Conservation (phyloP, 306 rosid genomes). For the Corylus heterophylla region DNA sequence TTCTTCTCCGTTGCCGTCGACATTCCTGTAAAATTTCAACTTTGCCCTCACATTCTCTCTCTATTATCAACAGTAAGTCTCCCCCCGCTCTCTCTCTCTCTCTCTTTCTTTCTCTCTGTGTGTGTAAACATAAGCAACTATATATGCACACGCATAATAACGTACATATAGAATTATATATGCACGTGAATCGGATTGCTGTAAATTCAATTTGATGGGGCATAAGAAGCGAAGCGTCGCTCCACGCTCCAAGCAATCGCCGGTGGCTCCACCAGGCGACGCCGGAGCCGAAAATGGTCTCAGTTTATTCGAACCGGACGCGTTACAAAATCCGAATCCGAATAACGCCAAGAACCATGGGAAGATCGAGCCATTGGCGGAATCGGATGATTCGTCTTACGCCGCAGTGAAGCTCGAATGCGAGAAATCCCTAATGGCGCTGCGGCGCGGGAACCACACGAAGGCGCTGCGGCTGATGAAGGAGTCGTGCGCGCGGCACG, state of each 20-base stretch:
- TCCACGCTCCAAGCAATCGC: slow-evolving; percentile 58
- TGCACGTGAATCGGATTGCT: slow-evolving; percentile 68
- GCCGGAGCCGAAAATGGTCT: slow-evolving; percentile 53
- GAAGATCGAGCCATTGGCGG: slow-evolving; percentile 54
- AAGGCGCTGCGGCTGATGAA: slow-evolving; percentile 83
- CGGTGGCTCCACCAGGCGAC: slow-evolving; percentile 56
- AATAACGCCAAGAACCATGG: slow-evolving; percentile 25
- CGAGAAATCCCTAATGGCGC: slow-evolving; percentile 76
- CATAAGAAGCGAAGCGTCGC: slow-evolving; percentile 77
- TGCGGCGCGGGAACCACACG: slow-evolving; percentile 85
- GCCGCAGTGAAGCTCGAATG: slow-evolving; percentile 73
- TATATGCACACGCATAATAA: not conserved
- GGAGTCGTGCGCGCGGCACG: slow-evolving; percentile 62
- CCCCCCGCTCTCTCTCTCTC: not conserved
- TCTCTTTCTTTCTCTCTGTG: not conserved
- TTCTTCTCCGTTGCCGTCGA: slow-evolving; percentile 27
- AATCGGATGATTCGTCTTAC: slow-evolving; percentile 49
- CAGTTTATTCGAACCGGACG: slow-evolving; percentile 32
- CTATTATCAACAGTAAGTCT: slow-evolving; percentile 33
- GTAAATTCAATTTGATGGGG: slow-evolving; percentile 65
- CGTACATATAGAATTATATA: slow-evolving; percentile 26
- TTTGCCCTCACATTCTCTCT: slow-evolving; percentile 14
- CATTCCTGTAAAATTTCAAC: not conserved
- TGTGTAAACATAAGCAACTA: too few species aligned
- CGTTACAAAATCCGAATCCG: slow-evolving; percentile 24